Conservation (phyloP, 1,284 basidiomycete species). For the Sanghuangporus weigelae region DNA sequence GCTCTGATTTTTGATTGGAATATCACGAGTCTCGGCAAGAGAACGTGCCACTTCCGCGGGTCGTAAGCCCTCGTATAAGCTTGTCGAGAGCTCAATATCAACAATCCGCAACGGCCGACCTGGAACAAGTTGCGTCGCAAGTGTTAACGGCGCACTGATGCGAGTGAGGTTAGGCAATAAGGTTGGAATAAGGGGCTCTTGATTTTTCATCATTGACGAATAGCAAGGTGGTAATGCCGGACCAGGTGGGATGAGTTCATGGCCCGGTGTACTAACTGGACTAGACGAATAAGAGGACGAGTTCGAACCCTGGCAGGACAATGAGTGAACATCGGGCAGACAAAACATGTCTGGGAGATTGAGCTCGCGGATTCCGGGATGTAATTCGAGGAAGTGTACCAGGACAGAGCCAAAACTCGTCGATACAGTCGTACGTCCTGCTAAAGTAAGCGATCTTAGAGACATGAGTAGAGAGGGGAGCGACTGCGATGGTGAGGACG, state of each 20-base stretch:
- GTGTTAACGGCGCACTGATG: constrained; percentile 10
- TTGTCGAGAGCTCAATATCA: constrained; percentile 14
- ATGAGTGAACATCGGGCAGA: constrained; percentile 7
- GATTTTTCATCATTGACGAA: background rate
- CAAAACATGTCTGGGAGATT: constrained; percentile 17
- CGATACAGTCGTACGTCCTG: constrained; percentile 13
- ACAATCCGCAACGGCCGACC: constrained; percentile 10
- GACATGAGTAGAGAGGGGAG: background rate
- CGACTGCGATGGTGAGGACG: background rate
- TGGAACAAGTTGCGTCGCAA: constrained; percentile 15
- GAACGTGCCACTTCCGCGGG: constrained; percentile 8
- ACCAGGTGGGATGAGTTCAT: constrained; percentile 9
- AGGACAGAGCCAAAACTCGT: constrained; percentile 10
- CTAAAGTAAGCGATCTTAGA: constrained; percentile 2
- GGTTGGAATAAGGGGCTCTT: background rate
- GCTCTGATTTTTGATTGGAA: background rate
- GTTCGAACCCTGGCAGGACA: background rate
- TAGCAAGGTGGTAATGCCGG: constrained; percentile 5
- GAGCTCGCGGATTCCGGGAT: constrained; percentile 8
- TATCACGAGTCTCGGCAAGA: background rate
- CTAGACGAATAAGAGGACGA: constrained; percentile 2
- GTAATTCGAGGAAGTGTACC: constrained; percentile 11
- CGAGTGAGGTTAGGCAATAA: constrained; percentile 8
- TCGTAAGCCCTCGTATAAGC: constrained; percentile 13
- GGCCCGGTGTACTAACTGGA: background rate